Evolutionary conservation across 345 rosid genomes (phyloP), one percentile per base, ranked within the genome.

Genomic region (Euphorbia peplus): DNA sequence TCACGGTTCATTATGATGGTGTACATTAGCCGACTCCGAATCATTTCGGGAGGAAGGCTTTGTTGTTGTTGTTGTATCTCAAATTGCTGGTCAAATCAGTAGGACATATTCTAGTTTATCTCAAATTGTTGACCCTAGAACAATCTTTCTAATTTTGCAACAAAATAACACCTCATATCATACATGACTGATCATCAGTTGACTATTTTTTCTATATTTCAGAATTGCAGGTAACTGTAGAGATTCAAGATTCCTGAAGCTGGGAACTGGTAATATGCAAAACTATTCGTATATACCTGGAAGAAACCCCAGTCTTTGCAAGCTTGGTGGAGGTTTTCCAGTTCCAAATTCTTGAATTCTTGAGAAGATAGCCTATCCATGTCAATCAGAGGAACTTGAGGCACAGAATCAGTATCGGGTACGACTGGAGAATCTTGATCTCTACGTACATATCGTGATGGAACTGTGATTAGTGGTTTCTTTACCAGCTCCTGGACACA

Each of bases 301-400:
- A 68, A 68, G 55, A 68, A 68, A 25, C 71, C 71, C 71, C 71
- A 68, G 15, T 68, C 55, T 57, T 42, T 68, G 64, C 71, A 44
- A 18, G 71, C 71, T 8, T 5, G 24, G 35, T 68, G 55, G 51
- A 57, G 55, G n/a, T 29, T 44, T 9, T 57, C 22, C 57, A 69
- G 18, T 14, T 69, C 72, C 2, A 26, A 7, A 41, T 28, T 52
- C 42, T 16, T 56, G n/a, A 12, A 47, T 44, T 69, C 72, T 28
- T 46, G 25, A 11, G 53, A 42, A 59, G 10, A 14, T 32, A 69
- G 58, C 5, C 16, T 58, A 1, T 21, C 26, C 62, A 59, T 25
- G 28, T 68, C 72, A 58, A 58, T 46, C 3, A 69, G 47, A 3
- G 65, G 72, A 46, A 69, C 13, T 37, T 58, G 39, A 11, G 32